A percentile compares a stretch with the other conserved stretches of the same genome.
These are phyloP conservation scores for Cryptococcus floricola DNA, from an alignment of 1,284 basidiomycete species.

Conservation along the genomic window DNA sequence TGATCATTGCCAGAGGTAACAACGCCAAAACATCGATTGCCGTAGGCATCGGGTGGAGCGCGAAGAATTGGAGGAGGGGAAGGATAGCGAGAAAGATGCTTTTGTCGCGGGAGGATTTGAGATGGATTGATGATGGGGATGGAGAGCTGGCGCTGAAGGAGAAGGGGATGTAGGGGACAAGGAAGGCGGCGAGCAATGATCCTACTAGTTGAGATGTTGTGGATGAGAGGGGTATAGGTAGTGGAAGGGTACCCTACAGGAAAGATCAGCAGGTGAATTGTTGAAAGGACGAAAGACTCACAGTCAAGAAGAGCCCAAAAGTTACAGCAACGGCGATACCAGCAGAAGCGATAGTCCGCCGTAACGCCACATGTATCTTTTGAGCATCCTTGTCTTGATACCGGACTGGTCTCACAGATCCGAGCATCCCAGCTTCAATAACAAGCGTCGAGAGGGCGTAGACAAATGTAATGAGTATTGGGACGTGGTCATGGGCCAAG, in stretches of 20 bases:
- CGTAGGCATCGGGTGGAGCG: constrained; percentile 30
- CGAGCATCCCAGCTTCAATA: neutral
- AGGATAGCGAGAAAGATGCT: constrained; percentile 21
- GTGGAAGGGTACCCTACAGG: constrained; percentile 13
- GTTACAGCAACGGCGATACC: constrained; percentile 3
- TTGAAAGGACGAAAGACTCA: constrained; percentile 4
- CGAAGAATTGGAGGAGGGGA: constrained; percentile 36
- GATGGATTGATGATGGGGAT: constrained; percentile 2
- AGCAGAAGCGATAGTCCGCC: constrained; percentile 4
- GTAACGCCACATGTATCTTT: neutral
- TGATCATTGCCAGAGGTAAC: constrained; percentile 18
- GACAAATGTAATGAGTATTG: neutral
- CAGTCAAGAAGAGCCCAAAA: constrained; percentile 8
- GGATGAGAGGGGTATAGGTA: constrained; percentile 12
- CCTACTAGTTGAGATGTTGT: constrained; percentile 9
- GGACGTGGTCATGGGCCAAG: too few relatives aligned
- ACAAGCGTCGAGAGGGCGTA: constrained; percentile 9
- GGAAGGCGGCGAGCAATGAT: constrained; percentile 15
- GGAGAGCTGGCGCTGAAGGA: constrained; percentile 12
- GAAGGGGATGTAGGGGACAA: constrained; percentile 27
- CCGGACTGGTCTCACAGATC: too few relatives aligned
- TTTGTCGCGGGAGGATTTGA: constrained; percentile 17
- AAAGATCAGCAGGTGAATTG: neutral
- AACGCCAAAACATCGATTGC: constrained; percentile 23
- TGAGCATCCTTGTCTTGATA: constrained; percentile 1